Percentiles rank a stretch among this genome's conserved stretches.
phyloP scores from a whole-genome alignment of 179 eudicot species.

The Amaranthus tricolor region DNA sequence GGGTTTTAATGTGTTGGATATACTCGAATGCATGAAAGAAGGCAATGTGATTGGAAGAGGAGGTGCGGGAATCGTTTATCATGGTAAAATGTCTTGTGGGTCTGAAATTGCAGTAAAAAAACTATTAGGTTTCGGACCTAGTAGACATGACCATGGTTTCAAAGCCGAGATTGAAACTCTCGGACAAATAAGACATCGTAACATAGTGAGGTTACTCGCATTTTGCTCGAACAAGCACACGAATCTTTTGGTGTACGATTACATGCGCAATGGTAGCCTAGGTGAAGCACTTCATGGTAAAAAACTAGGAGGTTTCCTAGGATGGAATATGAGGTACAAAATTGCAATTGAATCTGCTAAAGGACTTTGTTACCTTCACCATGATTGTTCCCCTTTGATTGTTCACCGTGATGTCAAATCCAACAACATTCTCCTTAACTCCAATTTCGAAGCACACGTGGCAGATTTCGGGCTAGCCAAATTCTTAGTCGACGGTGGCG shows the following conservation, averaged over 20 bases:
- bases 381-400: conserved; percentile 84
- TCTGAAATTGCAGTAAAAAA: conserved; percentile 85
- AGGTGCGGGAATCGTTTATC: conserved; percentile 92
- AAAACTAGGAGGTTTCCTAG: conserved; percentile 56
- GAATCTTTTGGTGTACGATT: conserved; percentile 75
- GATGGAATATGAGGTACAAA: conserved; percentile 87
- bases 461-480: conserved; percentile 95
- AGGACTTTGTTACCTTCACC: conserved; percentile 89
- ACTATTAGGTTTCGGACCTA: conserved; percentile 56
- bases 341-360: conserved; percentile 74
- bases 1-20: conserved; percentile 64
- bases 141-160: conserved; percentile 77
- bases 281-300: conserved; percentile 87
- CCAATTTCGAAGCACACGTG: conserved; percentile 85
- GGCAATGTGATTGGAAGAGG: conserved; percentile 91
- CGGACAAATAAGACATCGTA: conserved; percentile 83
- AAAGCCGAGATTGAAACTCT: conserved; percentile 79
- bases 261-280: conserved; percentile 92
- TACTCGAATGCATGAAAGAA: conserved; percentile 81
- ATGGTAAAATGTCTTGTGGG: conserved; percentile 81
- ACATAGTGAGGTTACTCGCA: conserved; percentile 75
- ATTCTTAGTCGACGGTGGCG: conserved; percentile 64
- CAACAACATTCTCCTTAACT: conserved; percentile 66
- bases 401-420: conserved; percentile 91
- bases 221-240: conserved; percentile 81